A percentile compares a stretch with the other conserved stretches of the same genome.
phyloP scores from a whole-genome alignment of 257 asterid genomes.

The Fraxinus anomala region DNA sequence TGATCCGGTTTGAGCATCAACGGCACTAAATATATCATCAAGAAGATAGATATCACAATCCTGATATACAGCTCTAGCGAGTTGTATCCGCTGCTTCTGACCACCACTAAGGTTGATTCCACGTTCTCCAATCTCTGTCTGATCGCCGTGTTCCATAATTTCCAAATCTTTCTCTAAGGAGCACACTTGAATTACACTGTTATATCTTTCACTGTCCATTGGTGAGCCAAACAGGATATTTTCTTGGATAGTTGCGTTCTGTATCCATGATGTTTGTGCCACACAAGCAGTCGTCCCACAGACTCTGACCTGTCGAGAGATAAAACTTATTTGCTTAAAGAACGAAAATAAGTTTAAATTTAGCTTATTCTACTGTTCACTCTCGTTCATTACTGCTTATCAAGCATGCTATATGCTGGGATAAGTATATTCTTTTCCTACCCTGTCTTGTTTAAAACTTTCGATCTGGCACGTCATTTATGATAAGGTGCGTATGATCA shows the following conservation, averaged over 20 bases:
- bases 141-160: slow-evolving; percentile 62
- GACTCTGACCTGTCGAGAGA: slow-evolving; percentile 54
- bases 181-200: slow-evolving; percentile 51
- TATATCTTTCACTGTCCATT: slow-evolving; percentile 53
- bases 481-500: background rate
- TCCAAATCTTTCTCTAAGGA: slow-evolving; percentile 70
- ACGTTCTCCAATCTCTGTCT: slow-evolving; percentile 76
- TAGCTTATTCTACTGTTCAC: background rate
- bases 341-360: slow-evolving; percentile 1
- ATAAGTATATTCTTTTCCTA: background rate
- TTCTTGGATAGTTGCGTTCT: slow-evolving; percentile 66
- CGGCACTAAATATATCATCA: slow-evolving; percentile 82
- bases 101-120: slow-evolving; percentile 86
- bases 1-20: slow-evolving; percentile 90
- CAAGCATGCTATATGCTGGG: background rate
- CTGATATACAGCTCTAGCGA: slow-evolving; percentile 82
- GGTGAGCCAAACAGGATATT: slow-evolving; percentile 71
- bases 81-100: slow-evolving; percentile 79
- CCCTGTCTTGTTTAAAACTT: background rate
- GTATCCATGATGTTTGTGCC: slow-evolving; percentile 77
- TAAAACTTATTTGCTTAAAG: background rate
- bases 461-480: background rate
- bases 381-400: background rate
- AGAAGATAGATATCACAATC: slow-evolving; percentile 69
- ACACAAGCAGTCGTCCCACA: slow-evolving; percentile 77